Percentiles rank a stretch among this genome's conserved stretches.
These are phyloP conservation scores for Eimeria sp. DNA, from an alignment of 169 alveolate genomes.

Conservation along the genomic window DNA sequence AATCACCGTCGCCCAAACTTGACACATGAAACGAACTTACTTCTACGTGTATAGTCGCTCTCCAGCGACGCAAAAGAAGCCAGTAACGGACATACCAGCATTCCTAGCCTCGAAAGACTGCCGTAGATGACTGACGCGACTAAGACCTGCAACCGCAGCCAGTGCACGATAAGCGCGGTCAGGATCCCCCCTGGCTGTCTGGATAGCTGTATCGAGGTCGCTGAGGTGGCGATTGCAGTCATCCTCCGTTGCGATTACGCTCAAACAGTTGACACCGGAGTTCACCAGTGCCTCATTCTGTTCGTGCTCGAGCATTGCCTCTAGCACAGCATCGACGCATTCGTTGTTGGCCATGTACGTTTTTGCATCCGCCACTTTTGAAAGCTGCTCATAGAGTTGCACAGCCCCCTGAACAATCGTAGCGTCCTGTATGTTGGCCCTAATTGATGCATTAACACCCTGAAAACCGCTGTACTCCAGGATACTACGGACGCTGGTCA, in stretches of 20 bases:
- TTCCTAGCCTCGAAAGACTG: slow-evolving; percentile 82
- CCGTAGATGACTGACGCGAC: slow-evolving; percentile 89
- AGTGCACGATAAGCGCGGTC: slow-evolving; percentile 92
- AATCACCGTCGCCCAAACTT: neutral
- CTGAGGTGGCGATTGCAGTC: slow-evolving; percentile 92
- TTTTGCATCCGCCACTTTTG: slow-evolving; percentile 87
- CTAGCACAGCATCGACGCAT: slow-evolving; percentile 91
- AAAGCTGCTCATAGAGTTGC: slow-evolving; percentile 85
- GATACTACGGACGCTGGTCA: slow-evolving; percentile 90
- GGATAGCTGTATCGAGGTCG: slow-evolving; percentile 87
- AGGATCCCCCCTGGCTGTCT: slow-evolving; percentile 89
- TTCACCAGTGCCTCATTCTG: slow-evolving; percentile 90
- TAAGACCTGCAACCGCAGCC: slow-evolving; percentile 95
- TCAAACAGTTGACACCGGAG: slow-evolving; percentile 92
- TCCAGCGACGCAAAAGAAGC: neutral
- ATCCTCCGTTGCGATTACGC: slow-evolving; percentile 92
- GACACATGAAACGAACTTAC: neutral
- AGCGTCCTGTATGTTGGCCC: slow-evolving; percentile 89
- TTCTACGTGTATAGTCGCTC: neutral
- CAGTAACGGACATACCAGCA: slow-evolving; percentile 40
- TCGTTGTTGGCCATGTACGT: slow-evolving; percentile 91
- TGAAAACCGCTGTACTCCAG: slow-evolving; percentile 95
- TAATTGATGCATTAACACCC: slow-evolving; percentile 92
- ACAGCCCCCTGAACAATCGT: slow-evolving; percentile 91
- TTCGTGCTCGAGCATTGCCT: slow-evolving; percentile 94